Conservation (phyloP, 345 rosid species). For the Eucalyptus regnans region DNA sequence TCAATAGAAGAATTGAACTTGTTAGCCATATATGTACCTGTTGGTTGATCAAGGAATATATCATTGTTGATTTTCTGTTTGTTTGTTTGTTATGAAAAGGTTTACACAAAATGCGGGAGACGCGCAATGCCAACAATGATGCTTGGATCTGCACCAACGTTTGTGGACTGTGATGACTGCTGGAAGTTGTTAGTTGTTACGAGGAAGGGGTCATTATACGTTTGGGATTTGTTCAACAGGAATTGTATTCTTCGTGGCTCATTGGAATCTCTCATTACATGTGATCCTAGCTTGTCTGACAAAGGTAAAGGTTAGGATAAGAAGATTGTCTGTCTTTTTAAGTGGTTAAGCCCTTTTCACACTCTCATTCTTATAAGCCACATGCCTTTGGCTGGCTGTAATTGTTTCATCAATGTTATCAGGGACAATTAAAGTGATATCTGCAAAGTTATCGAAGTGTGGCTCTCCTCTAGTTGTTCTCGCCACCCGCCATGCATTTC, state of each 20-base stretch:
- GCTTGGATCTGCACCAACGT: constrained; percentile 91
- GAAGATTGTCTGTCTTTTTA: neutral
- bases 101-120: constrained; percentile 92
- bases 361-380: neutral
- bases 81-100: constrained; percentile 22
- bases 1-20: neutral
- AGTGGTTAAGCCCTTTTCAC: neutral
- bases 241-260: constrained; percentile 76
- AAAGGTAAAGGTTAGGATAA: constrained; percentile 23
- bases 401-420: constrained; percentile 2
- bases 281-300: constrained; percentile 36
- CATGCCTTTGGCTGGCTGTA: neutral
- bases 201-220: constrained; percentile 67
- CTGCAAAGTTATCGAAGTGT: constrained; percentile 85
- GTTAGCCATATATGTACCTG: neutral
- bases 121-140: constrained; percentile 95
- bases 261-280: constrained; percentile 57
- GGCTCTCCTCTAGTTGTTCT: constrained; percentile 94
- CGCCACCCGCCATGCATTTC: constrained; percentile 92
- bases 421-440: constrained; percentile 85
- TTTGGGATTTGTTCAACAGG: constrained; percentile 83
- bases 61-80: neutral
- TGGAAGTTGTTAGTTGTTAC: constrained; percentile 91
- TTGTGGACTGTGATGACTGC: constrained; percentile 84
- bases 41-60: neutral